Evolutionary conservation across 2,329 filamentous ascomycete species (phyloP).

Genomic region (Herpotrichia juniperi): DNA sequence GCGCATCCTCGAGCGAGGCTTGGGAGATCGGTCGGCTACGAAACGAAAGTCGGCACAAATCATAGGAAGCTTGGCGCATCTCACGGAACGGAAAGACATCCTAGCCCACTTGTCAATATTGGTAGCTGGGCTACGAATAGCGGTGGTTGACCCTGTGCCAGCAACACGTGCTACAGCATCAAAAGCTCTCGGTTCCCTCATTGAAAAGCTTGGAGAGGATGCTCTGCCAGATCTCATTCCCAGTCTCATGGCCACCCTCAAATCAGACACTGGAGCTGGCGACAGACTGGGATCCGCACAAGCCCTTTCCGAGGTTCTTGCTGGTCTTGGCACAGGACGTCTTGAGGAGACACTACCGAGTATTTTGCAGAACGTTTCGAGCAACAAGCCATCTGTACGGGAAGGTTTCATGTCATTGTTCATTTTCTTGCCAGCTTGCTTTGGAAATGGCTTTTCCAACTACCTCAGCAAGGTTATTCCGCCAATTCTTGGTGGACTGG

Average conservation of each 20-base stretch:
- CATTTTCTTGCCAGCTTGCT: conserved; percentile 98
- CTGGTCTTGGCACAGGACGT: conserved; percentile 88
- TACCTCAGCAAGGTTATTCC: conserved; percentile 96
- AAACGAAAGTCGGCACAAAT: conserved; percentile 97
- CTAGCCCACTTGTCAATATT: conserved; percentile 89
- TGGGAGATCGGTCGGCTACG: conserved; percentile 89
- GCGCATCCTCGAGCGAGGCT: conserved; percentile 89
- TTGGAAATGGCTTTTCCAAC: conserved; percentile 96
- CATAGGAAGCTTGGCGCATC: conserved; percentile 94
- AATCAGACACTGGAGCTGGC: conserved; percentile 94
- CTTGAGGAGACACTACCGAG: conserved; percentile 96
- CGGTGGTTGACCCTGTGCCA: conserved; percentile 93
- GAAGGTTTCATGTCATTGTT: conserved; percentile 99
- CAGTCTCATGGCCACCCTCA: conserved; percentile 95
- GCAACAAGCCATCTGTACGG: conserved; percentile 84
- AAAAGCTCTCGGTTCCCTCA: conserved; percentile 91
- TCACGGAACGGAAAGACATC: conserved; percentile 95
- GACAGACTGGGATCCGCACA: conserved; percentile 96
- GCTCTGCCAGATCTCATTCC: conserved; percentile 96
- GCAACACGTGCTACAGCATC: conserved; percentile 96
- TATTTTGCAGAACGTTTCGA: conserved; percentile 94
- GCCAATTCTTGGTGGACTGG: conserved; percentile 89
- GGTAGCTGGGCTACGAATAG: conserved; percentile 85
- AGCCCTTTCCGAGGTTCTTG: conserved; percentile 93
- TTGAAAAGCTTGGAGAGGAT: conserved; percentile 97